Percentiles rank a stretch among this genome's conserved stretches.
Evolutionary conservation across 2,329 filamentous ascomycete species (phyloP).

Genomic region (Cytospora chrysosperma): DNA sequence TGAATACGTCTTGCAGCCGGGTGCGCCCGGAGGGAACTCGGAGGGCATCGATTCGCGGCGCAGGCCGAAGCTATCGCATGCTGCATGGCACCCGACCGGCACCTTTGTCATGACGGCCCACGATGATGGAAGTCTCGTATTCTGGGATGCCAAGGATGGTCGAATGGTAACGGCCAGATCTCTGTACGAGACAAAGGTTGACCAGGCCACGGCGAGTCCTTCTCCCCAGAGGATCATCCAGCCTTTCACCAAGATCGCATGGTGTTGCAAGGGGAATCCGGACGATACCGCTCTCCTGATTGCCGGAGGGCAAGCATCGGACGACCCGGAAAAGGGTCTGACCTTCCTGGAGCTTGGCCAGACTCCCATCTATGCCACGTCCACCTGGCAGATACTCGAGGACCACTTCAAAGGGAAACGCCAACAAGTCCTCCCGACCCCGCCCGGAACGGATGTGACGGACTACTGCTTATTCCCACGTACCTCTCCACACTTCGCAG

Average conservation of each 20-base stretch:
- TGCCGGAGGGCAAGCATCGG: slow-evolving; percentile 72
- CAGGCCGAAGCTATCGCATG: slow-evolving; percentile 75
- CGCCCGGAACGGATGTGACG: slow-evolving; percentile 71
- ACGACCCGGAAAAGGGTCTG: slow-evolving; percentile 69
- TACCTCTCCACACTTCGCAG: slow-evolving; percentile 78
- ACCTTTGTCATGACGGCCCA: slow-evolving; percentile 85
- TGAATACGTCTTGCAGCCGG: slow-evolving; percentile 76
- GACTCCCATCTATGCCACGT: slow-evolving; percentile 88
- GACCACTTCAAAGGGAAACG: slow-evolving; percentile 78
- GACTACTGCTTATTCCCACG: slow-evolving; percentile 85
- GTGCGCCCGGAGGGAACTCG: slow-evolving; percentile 80
- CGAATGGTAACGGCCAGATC: slow-evolving; percentile 81
- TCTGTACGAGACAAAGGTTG: slow-evolving; percentile 69
- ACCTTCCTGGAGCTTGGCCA: slow-evolving; percentile 87
- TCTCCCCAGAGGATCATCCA: slow-evolving; percentile 62
- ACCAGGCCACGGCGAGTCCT: slow-evolving; percentile 58
- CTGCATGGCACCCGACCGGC: slow-evolving; percentile 91
- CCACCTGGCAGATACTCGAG: slow-evolving; percentile 79
- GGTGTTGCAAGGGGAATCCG: slow-evolving; percentile 92
- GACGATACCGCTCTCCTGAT: slow-evolving; percentile 90
- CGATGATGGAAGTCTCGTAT: slow-evolving; percentile 86
- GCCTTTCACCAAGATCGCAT: slow-evolving; percentile 75
- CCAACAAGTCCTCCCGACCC: slow-evolving; percentile 70
- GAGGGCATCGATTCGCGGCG: slow-evolving; percentile 60
- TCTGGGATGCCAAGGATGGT: slow-evolving; percentile 92